Percentiles rank a stretch among this genome's conserved stretches.
These are phyloP conservation scores for Zygosaccharomyces pseudorouxii DNA, from an alignment of 805 yeast species.

Conservation along the genomic window DNA sequence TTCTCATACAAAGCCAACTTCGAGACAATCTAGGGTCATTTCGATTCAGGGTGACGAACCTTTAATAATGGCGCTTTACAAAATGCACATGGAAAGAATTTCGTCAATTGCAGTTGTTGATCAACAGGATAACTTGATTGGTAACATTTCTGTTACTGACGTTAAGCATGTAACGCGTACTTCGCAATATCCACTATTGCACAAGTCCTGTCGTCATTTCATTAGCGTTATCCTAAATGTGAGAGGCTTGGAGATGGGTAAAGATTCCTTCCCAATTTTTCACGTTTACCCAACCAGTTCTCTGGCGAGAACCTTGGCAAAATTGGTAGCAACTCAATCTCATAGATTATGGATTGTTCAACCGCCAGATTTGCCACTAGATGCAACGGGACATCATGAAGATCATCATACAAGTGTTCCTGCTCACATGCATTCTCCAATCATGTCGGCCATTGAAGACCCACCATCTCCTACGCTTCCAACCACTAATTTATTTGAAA, in stretches of 20 bases:
- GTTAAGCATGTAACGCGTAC: constrained; percentile 83
- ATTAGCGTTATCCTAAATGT: constrained; percentile 78
- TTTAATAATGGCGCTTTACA: constrained; percentile 77
- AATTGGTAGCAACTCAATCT: constrained; percentile 89
- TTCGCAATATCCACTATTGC: constrained; percentile 77
- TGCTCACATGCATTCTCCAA: constrained; percentile 20
- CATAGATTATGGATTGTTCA: constrained; percentile 87
- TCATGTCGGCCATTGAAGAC: constrained; percentile 25
- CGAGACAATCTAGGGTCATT: constrained; percentile 51
- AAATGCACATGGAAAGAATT: constrained; percentile 79
- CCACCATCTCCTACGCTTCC: constrained; percentile 19
- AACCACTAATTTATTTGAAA: constrained; percentile 34
- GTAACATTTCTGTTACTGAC: constrained; percentile 92
- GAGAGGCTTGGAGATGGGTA: constrained; percentile 79
- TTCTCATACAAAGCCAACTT: constrained; percentile 36
- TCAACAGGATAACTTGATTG: constrained; percentile 65
- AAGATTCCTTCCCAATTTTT: constrained; percentile 94
- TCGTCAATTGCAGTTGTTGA: constrained; percentile 93
- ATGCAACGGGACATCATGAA: constrained; percentile 19
- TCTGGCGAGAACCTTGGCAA: constrained; percentile 85
- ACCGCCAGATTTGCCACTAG: constrained; percentile 40
- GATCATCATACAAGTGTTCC: constrained; percentile 21
- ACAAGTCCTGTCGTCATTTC: constrained; percentile 81
- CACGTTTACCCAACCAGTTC: constrained; percentile 79
- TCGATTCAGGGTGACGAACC: constrained; percentile 83